Evolutionary conservation across 2,329 filamentous ascomycete species (phyloP).

Genomic region (Apiospora phragmitis): DNA sequence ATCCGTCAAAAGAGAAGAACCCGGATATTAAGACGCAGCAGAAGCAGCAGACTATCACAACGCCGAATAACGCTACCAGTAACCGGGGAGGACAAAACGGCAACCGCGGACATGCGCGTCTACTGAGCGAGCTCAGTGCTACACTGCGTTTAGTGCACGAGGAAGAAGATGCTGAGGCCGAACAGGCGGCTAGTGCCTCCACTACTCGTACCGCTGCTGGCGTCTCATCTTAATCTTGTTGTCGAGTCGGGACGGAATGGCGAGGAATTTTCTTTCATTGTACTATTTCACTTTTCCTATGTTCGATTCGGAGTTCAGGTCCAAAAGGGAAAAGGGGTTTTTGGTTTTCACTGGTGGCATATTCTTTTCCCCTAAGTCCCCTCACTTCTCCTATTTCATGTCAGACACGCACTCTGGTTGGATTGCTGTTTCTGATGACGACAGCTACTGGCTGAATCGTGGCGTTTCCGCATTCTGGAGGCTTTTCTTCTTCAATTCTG

Average conservation of each 20-base stretch:
- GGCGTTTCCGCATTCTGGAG: not conserved
- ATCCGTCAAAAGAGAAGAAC: not conserved
- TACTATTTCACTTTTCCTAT: not conserved
- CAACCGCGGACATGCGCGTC: not conserved
- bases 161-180: not conserved
- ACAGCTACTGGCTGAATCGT: not conserved
- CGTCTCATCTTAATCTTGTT: not conserved
- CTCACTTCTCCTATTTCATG: not conserved
- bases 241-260: not conserved
- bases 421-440: not conserved
- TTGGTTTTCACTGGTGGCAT: not conserved
- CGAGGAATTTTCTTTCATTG: not conserved
- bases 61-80: not conserved
- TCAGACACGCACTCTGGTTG: not conserved
- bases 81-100: not conserved
- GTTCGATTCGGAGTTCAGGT: not conserved
- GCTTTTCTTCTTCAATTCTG: not conserved
- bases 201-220: not conserved
- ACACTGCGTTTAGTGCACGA: constrained; percentile 1
- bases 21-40: not conserved
- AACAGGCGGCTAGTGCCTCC: not conserved
- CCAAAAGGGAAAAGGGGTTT: not conserved
- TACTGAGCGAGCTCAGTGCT: constrained; percentile 7
- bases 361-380: not conserved
- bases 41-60: not conserved